phyloP scores from a whole-genome alignment of 2,329 filamentous ascomycete species.

The Ascochyta viciae-villosae region DNA sequence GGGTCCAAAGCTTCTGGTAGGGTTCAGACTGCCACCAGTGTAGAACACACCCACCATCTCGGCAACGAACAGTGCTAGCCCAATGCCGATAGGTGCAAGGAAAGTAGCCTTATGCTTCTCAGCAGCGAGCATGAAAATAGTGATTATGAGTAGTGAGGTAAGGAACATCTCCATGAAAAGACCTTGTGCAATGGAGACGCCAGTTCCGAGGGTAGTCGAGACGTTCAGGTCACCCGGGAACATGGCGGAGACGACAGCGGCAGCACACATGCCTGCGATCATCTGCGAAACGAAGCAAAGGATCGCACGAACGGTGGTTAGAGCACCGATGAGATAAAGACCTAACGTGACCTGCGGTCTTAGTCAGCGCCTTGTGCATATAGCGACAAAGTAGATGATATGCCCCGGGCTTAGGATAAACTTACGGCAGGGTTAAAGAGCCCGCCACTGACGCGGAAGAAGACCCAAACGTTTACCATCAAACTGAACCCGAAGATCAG shows the following conservation, averaged over 20 bases:
- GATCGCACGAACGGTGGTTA: slow-evolving; percentile 33
- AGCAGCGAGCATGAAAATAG: slow-evolving; percentile 67
- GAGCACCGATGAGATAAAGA: slow-evolving; percentile 44
- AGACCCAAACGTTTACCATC: slow-evolving; percentile 52
- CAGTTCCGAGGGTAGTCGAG: slow-evolving; percentile 43
- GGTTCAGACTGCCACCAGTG: slow-evolving; percentile 54
- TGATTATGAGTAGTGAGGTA: slow-evolving; percentile 50
- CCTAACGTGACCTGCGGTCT: slow-evolving; percentile 44
- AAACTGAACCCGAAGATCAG: slow-evolving; percentile 49
- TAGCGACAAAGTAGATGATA: not conserved
- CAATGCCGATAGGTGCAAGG: slow-evolving; percentile 75
- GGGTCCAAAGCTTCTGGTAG: slow-evolving; percentile 51
- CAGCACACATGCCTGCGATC: slow-evolving; percentile 46
- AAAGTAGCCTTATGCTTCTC: slow-evolving; percentile 78
- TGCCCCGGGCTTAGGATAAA: not conserved
- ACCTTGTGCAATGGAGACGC: slow-evolving; percentile 40
- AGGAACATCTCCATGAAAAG: slow-evolving; percentile 52
- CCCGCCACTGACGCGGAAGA: slow-evolving; percentile 49
- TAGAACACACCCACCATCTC: slow-evolving; percentile 58
- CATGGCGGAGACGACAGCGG: slow-evolving; percentile 45
- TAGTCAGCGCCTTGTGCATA: not conserved
- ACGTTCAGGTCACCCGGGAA: slow-evolving; percentile 46
- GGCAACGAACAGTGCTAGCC: slow-evolving; percentile 71
- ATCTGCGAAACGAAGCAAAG: slow-evolving; percentile 47
- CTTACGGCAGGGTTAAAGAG: slow-evolving; percentile 52